Evolutionary conservation across 352 stramenopile species (phyloP).

Genomic region (Globisporangium spiculum): DNA sequence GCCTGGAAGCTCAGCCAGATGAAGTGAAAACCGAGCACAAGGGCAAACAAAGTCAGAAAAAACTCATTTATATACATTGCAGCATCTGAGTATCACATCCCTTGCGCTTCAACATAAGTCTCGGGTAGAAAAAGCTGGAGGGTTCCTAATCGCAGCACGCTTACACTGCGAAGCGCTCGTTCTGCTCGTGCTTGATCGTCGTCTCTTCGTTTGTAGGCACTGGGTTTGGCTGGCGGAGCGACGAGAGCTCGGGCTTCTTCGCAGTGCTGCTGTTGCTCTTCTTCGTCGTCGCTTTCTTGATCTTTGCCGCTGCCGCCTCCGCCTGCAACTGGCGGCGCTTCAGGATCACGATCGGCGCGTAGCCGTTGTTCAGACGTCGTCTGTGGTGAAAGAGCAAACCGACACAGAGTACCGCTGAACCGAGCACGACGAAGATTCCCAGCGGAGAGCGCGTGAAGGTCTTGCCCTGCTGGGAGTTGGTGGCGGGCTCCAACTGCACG

Average conservation of each 20-base stretch:
- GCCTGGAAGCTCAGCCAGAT: not conserved
- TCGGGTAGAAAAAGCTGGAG: not conserved
- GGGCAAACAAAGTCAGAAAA: not conserved
- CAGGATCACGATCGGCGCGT: constrained; percentile 45
- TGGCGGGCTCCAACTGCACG: constrained; percentile 32
- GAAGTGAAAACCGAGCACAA: not conserved
- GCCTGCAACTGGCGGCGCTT: constrained; percentile 42
- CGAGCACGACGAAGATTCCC: constrained; percentile 42
- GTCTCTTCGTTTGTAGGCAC: constrained; percentile 32
- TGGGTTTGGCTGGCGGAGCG: constrained; percentile 31
- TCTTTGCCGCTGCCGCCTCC: constrained; percentile 22
- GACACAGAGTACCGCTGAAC: constrained; percentile 38
- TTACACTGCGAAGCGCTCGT: constrained; percentile 70
- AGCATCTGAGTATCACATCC: not conserved
- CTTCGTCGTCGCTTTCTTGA: constrained; percentile 4
- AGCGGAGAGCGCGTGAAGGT: constrained; percentile 29
- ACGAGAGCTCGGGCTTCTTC: constrained; percentile 21
- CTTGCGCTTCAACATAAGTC: not conserved
- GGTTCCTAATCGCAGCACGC: not conserved
- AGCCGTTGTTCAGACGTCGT: constrained; percentile 58
- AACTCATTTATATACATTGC: not conserved
- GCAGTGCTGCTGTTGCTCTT: constrained; percentile 14
- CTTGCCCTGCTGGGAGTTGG: constrained; percentile 22
- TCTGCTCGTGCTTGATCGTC: constrained; percentile 53
- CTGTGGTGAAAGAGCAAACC: constrained; percentile 56